phyloP scores from a whole-genome alignment of 495 filamentous ascomycete genomes.

The Hyaloscypha variabilis region DNA sequence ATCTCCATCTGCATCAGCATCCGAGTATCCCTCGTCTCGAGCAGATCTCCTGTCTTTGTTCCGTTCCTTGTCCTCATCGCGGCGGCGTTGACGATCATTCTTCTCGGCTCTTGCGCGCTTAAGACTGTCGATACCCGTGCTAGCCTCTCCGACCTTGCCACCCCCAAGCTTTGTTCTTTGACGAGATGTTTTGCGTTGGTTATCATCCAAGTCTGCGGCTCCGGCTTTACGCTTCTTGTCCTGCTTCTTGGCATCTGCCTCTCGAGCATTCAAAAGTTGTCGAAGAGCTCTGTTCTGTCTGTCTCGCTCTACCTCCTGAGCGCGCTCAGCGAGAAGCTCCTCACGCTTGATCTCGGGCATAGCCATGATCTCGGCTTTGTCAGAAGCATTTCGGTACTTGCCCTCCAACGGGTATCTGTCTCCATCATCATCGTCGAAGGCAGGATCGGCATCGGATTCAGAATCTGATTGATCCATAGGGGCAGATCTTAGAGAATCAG shows the following conservation, averaged over 20 bases:
- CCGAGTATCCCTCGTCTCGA: slow-evolving; percentile 52
- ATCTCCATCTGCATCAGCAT: slow-evolving; percentile 72
- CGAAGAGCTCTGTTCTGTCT: slow-evolving; percentile 85
- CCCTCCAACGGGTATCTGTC: slow-evolving; percentile 86
- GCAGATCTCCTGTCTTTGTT: slow-evolving; percentile 48
- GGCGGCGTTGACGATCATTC: slow-evolving; percentile 72
- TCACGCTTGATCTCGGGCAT: slow-evolving; percentile 92
- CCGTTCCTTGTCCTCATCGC: slow-evolving; percentile 67
- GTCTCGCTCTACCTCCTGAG: slow-evolving; percentile 76
- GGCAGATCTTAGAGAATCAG: slow-evolving; percentile 76
- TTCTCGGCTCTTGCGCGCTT: slow-evolving; percentile 86
- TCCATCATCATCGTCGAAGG: slow-evolving; percentile 57
- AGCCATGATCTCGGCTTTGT: slow-evolving; percentile 80
- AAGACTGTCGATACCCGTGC: slow-evolving; percentile 76
- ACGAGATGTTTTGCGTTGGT: slow-evolving; percentile 76
- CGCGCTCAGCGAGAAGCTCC: slow-evolving; percentile 83
- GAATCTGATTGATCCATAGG: slow-evolving; percentile 91
- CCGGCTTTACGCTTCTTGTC: slow-evolving; percentile 83
- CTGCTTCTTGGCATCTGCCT: slow-evolving; percentile 51
- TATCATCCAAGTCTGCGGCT: slow-evolving; percentile 69
- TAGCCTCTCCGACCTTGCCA: slow-evolving; percentile 77
- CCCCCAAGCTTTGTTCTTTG: slow-evolving; percentile 78
- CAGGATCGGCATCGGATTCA: slow-evolving; percentile 61
- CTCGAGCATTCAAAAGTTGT: slow-evolving; percentile 70
- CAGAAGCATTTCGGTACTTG: slow-evolving; percentile 75